These are phyloP conservation scores for Panicum hallii DNA, from an alignment of 202 grass and related monocot species.

Conservation along the genomic window DNA sequence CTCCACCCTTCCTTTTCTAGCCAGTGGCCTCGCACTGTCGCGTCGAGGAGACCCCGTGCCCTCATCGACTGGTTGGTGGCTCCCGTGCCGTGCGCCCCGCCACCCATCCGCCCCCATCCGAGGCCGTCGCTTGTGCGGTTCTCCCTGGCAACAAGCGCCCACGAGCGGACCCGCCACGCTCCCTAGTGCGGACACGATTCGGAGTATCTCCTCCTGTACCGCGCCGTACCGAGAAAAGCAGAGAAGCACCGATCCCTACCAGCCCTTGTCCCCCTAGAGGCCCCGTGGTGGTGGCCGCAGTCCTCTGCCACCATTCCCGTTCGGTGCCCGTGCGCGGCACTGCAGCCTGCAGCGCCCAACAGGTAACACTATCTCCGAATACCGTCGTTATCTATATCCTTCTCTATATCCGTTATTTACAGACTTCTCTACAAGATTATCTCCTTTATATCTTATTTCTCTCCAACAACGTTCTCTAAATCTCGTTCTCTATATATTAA, in stretches of 20 bases:
- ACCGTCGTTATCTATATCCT: too few relatives aligned
- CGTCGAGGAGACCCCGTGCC: too few relatives aligned
- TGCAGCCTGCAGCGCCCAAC: background rate
- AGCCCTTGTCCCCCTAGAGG: background rate
- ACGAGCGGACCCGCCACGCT: background rate
- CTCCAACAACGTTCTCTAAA: too few relatives aligned
- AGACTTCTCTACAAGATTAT: too few relatives aligned
- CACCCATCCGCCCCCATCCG: background rate
- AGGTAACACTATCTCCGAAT: too few relatives aligned
- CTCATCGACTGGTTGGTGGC: background rate
- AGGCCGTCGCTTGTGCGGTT: constrained; percentile 29
- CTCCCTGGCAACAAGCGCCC: background rate
- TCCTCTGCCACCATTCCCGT: background rate
- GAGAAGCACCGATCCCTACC: background rate
- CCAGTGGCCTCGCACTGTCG: background rate
- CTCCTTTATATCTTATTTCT: too few relatives aligned
- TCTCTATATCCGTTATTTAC: too few relatives aligned
- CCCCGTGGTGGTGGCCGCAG: background rate
- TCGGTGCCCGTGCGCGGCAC: background rate
- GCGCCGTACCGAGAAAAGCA: constrained; percentile 7
- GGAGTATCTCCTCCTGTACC: constrained; percentile 37
- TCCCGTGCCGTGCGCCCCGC: constrained; percentile 16
- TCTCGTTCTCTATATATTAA: too few relatives aligned
- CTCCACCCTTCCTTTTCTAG: background rate
- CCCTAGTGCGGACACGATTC: constrained; percentile 22